A percentile compares a stretch with the other conserved stretches of the same genome.
Conservation (phyloP, 129 eudicot genomes). For the Smallanthus sonchifolius region DNA sequence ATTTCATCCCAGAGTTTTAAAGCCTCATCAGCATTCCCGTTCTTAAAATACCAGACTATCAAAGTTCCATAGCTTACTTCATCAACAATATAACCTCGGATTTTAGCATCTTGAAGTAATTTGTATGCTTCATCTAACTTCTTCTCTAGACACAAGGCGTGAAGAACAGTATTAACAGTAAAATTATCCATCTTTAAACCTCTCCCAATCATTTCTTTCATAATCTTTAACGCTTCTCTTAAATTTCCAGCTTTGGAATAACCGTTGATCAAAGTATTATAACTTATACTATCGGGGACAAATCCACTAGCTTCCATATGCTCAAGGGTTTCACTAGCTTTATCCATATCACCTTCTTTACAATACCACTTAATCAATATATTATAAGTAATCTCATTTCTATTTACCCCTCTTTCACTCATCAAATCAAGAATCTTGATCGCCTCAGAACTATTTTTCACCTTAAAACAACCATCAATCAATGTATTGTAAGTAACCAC, state of each 20-base stretch:
- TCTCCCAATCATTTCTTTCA: slow-evolving; percentile 59
- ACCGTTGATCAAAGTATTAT: slow-evolving; percentile 67
- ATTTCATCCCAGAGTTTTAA: slow-evolving; percentile 75
- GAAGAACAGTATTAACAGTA: slow-evolving; percentile 62
- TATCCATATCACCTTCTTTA: slow-evolving; percentile 68
- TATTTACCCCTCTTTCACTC: slow-evolving; percentile 56
- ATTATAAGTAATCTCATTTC: slow-evolving; percentile 60
- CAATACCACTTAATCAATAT: slow-evolving; percentile 69
- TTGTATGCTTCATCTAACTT: slow-evolving; percentile 60
- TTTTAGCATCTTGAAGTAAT: slow-evolving; percentile 42
- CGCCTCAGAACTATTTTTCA: slow-evolving; percentile 36
- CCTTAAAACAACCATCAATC: slow-evolving; percentile 59
- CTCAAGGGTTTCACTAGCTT: slow-evolving; percentile 41
- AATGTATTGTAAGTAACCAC: slow-evolving; percentile 77
- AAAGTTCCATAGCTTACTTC: slow-evolving; percentile 82
- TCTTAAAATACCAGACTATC: slow-evolving; percentile 64
- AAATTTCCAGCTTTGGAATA: slow-evolving; percentile 60
- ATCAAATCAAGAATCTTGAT: slow-evolving; percentile 63
- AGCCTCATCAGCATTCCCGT: slow-evolving; percentile 48
- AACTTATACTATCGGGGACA: slow-evolving; percentile 65
- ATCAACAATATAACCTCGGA: slow-evolving; percentile 63
- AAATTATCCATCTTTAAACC: slow-evolving; percentile 70
- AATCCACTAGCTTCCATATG: slow-evolving; percentile 57
- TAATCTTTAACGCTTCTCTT: slow-evolving; percentile 46
- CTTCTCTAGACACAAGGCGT: slow-evolving; percentile 51